Evolutionary conservation across 23 red algal species (phyloP).

Genomic region (Gracilariopsis chorda): DNA sequence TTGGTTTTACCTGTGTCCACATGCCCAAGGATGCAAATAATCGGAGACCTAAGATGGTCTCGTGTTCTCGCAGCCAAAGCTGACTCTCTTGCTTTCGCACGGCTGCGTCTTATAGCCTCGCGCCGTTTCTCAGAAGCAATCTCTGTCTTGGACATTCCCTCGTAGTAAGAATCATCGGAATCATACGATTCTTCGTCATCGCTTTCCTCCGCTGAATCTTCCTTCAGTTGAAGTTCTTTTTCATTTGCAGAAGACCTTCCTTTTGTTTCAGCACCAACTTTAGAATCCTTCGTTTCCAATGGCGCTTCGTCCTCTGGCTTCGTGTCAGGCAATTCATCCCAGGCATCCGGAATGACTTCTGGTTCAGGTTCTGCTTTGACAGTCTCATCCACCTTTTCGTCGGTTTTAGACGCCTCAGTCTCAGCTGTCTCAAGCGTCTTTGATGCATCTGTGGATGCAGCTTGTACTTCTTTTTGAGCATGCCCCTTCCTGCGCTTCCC

Average conservation of each 20-base stretch:
- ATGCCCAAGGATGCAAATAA: slow-evolving; percentile 99
- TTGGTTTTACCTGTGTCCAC: slow-evolving; percentile 99
- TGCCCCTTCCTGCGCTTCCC: background rate
- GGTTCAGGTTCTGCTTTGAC: background rate
- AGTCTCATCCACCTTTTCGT: background rate
- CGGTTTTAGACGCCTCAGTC: background rate
- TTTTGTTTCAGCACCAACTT: background rate
- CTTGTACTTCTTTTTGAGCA: background rate
- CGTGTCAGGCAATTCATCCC: slow-evolving; percentile 52
- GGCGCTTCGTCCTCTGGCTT: background rate
- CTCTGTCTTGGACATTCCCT: slow-evolving; percentile 52
- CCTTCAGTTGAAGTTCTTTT: background rate
- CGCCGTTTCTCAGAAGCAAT: slow-evolving; percentile 45
- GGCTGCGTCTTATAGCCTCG: slow-evolving; percentile 6
- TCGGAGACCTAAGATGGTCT: slow-evolving; percentile 86
- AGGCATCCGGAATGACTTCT: slow-evolving; percentile 56
- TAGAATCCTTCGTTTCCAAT: background rate
- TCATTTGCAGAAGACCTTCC: background rate
- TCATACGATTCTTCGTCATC: slow-evolving; percentile 46
- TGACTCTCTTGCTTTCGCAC: slow-evolving; percentile 10
- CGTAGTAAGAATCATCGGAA: slow-evolving; percentile 52
- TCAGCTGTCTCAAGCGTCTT: background rate
- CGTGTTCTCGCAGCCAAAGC: slow-evolving; percentile 21
- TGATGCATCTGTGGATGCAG: background rate
- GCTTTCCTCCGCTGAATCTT: background rate